These are phyloP conservation scores for Linum usitatissimum DNA, from an alignment of 345 rosid genomes.

Conservation along the genomic window DNA sequence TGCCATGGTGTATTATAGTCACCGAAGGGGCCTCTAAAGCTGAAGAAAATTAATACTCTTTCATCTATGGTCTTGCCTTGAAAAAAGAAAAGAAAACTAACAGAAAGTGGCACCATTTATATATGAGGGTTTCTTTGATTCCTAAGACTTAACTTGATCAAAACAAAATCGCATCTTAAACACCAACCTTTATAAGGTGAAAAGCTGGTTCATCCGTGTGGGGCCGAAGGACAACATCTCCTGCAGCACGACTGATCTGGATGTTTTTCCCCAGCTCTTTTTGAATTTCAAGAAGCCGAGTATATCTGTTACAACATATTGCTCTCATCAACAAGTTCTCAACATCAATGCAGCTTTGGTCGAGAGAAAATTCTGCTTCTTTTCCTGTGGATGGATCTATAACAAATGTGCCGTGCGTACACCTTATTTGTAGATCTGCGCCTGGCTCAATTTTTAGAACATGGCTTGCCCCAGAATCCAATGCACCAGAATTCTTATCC, in stretches of 20 bases:
- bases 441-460: conserved; percentile 86
- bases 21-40: background rate
- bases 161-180: background rate
- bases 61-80: background rate
- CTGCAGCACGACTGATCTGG: conserved; percentile 50
- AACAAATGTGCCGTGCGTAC: conserved; percentile 67
- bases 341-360: conserved; percentile 79
- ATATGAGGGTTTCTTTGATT: background rate
- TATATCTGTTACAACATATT: conserved; percentile 77
- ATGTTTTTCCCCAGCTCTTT: conserved; percentile 64
- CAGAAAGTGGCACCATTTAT: background rate
- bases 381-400: conserved; percentile 71
- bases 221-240: conserved; percentile 61
- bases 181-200: conserved; percentile 41
- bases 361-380: conserved; percentile 73
- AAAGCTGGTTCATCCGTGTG: conserved; percentile 38
- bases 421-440: conserved; percentile 66
- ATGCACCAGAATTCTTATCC: conserved; percentile 43
- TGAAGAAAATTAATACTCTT: background rate
- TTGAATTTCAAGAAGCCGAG: conserved; percentile 88
- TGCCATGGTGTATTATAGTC: background rate
- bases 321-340: conserved; percentile 85
- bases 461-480: conserved; percentile 48
- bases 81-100: background rate
- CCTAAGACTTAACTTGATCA: background rate